Percentiles rank a stretch among this genome's conserved stretches.
Conservation (phyloP, 305 asterid genomes). For the Euphrasia arctica region DNA sequence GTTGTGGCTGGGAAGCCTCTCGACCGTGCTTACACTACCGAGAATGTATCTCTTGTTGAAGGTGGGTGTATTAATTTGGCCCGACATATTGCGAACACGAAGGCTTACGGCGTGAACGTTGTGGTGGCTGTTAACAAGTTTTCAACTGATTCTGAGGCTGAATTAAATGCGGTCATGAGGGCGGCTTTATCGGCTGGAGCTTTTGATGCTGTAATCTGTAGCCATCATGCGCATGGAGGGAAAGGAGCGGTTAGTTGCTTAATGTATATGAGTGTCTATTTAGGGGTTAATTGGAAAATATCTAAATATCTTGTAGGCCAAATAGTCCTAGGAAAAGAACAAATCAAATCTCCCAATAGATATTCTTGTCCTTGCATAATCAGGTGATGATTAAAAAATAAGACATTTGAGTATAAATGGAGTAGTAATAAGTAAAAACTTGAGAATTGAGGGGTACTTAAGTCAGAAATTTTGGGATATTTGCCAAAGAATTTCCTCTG, state of each 20-base stretch:
- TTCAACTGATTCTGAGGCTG: constrained; percentile 88
- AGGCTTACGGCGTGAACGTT: constrained; percentile 89
- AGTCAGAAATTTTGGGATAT: too few relatives aligned
- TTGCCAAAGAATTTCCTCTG: too few relatives aligned
- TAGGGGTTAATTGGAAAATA: too few relatives aligned
- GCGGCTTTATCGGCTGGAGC: constrained; percentile 92
- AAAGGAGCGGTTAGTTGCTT: constrained; percentile 87
- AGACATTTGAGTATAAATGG: neutral
- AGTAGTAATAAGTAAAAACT: too few relatives aligned
- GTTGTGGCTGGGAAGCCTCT: constrained; percentile 96
- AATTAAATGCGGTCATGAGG: constrained; percentile 65
- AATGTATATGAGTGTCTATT: neutral
- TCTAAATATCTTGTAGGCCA: too few relatives aligned
- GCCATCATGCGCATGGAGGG: constrained; percentile 97
- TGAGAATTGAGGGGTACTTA: too few relatives aligned
- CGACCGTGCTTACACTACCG: constrained; percentile 82
- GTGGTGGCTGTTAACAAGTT: constrained; percentile 92
- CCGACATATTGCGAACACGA: constrained; percentile 68
- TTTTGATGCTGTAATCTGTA: constrained; percentile 86
- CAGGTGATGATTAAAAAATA: neutral
- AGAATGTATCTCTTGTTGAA: constrained; percentile 85
- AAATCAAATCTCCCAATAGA: too few relatives aligned
- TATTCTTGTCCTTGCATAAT: neutral
- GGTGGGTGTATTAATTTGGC: constrained; percentile 90
- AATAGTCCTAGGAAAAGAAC: neutral